Evolutionary conservation across 306 rosid genomes (phyloP).

Genomic region (Casuarina glauca): DNA sequence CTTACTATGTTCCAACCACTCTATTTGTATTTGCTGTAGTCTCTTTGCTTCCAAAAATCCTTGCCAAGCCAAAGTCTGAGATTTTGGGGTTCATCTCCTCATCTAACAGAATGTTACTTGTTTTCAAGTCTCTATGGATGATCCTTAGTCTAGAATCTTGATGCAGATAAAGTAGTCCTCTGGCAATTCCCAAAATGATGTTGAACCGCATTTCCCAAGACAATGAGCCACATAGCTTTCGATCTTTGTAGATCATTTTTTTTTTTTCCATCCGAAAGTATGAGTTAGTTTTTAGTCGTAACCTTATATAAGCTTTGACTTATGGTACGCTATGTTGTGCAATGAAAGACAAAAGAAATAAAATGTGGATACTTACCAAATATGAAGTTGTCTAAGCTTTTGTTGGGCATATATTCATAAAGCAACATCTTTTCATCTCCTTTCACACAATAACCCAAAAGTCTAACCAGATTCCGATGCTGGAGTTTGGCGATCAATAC

Average conservation of each 20-base stretch:
- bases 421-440: slow-evolving; percentile 79
- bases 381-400: slow-evolving; percentile 72
- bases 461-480: slow-evolving; percentile 75
- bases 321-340: background rate
- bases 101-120: slow-evolving; percentile 68
- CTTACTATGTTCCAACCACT: slow-evolving; percentile 90
- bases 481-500: slow-evolving; percentile 78
- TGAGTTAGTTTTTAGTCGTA: slow-evolving; percentile 19
- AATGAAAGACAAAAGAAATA: background rate
- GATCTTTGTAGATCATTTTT: slow-evolving; percentile 35
- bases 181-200: slow-evolving; percentile 69
- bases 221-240: slow-evolving; percentile 43
- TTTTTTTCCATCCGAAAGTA: slow-evolving; percentile 11
- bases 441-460: slow-evolving; percentile 72
- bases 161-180: slow-evolving; percentile 80
- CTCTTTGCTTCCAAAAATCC: slow-evolving; percentile 69
- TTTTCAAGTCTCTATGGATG: slow-evolving; percentile 70
- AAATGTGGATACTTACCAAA: slow-evolving; percentile 49
- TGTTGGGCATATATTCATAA: slow-evolving; percentile 78
- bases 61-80: slow-evolving; percentile 75
- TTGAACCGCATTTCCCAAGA: slow-evolving; percentile 70
- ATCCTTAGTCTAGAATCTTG: slow-evolving; percentile 78
- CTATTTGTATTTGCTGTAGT: slow-evolving; percentile 57
- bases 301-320: background rate
- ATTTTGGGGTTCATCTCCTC: slow-evolving; percentile 80